phyloP scores from a whole-genome alignment of 164 flowering plant species.

The Platanus orientalis region DNA sequence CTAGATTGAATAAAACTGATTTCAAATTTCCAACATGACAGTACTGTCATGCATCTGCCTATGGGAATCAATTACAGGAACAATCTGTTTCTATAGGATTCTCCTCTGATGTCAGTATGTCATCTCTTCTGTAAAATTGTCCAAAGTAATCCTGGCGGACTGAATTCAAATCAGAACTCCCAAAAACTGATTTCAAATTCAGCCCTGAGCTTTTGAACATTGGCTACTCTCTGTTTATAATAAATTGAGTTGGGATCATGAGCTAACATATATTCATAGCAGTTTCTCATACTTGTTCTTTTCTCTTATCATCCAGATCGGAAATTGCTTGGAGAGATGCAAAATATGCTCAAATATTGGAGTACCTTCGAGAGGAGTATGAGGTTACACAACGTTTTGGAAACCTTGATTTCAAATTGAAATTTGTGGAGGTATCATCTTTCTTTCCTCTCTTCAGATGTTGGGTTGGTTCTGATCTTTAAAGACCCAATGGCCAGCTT shows the following conservation, averaged over 20 bases:
- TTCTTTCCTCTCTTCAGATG: background rate
- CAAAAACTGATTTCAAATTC: too few relatives aligned
- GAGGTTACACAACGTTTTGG: conserved; percentile 89
- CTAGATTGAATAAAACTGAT: too few relatives aligned
- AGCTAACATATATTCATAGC: background rate
- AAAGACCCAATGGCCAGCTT: background rate
- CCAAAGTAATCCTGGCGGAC: too few relatives aligned
- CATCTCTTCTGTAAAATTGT: too few relatives aligned
- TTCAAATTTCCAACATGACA: too few relatives aligned
- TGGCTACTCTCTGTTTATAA: background rate
- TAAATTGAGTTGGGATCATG: background rate
- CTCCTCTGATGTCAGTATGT: too few relatives aligned
- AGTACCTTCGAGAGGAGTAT: conserved; percentile 86
- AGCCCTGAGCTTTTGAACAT: background rate
- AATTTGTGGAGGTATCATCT: conserved; percentile 76
- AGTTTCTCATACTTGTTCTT: too few relatives aligned
- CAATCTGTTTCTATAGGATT: too few relatives aligned
- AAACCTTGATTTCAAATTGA: conserved; percentile 72
- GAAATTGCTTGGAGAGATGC: conserved; percentile 97
- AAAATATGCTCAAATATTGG: conserved; percentile 79
- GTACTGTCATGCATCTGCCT: too few relatives aligned
- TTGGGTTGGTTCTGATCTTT: background rate
- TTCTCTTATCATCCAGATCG: conserved; percentile 45
- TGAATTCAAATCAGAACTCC: too few relatives aligned
- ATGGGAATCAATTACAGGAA: too few relatives aligned